Conservation (phyloP, 148 eudicot genomes). For the Suaeda aralocaspica region DNA sequence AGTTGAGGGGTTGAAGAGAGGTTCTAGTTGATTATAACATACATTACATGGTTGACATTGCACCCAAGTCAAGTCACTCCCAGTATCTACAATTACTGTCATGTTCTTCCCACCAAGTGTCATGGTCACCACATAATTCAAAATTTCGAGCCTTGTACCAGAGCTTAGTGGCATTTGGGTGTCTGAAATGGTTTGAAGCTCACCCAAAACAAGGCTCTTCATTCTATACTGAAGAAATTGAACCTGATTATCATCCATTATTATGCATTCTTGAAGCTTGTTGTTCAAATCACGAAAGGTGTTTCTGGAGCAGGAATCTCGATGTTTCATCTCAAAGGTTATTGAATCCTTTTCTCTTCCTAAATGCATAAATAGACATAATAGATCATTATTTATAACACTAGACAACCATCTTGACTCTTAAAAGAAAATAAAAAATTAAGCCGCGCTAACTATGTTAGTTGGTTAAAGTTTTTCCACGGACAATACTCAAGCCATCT, state of each 20-base stretch:
- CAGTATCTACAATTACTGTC: conserved; percentile 80
- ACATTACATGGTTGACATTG: conserved; percentile 77
- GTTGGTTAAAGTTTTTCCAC: neutral
- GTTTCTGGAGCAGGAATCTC: conserved; percentile 37
- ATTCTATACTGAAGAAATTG: conserved; percentile 48
- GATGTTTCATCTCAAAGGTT: conserved; percentile 64
- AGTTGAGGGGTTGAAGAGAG: conserved; percentile 52
- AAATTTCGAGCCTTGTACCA: conserved; percentile 62
- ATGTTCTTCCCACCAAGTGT: conserved; percentile 52
- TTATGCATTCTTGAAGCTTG: conserved; percentile 39
- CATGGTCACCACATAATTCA: conserved; percentile 69
- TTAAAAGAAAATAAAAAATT: no score
- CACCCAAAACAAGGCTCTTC: conserved; percentile 21
- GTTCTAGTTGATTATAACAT: conserved; percentile 65
- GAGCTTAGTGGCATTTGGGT: conserved; percentile 54
- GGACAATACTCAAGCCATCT: neutral
- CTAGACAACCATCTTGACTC: no score
- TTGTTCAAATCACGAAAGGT: conserved; percentile 21
- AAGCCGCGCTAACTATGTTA: no score
- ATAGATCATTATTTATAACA: no score
- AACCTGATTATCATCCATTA: conserved; percentile 47
- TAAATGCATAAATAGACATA: neutral
- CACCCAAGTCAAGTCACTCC: conserved; percentile 83
- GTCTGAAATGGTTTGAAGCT: conserved; percentile 29
- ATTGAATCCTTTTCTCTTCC: conserved; percentile 41